Percentiles rank a stretch among this genome's conserved stretches.
phyloP scores from a whole-genome alignment of 768 basidiomycete genomes.

The Tulasnella calospora region DNA sequence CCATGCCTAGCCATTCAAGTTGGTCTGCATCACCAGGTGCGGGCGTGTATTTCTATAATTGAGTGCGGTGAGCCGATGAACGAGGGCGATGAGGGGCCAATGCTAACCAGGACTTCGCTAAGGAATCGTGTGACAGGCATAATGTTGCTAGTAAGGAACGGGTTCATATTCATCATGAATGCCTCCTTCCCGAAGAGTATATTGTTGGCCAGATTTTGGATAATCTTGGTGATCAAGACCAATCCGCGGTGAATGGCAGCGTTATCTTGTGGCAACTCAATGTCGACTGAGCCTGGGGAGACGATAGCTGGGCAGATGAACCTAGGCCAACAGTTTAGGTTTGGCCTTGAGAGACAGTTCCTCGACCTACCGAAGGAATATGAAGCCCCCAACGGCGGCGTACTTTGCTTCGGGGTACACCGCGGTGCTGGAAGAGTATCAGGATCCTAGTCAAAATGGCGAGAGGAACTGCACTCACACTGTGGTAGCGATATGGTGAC shows the following conservation, averaged over 20 bases:
- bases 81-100: not conserved
- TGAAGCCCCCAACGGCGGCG: conserved; percentile 80
- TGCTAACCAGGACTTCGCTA: conserved; percentile 63
- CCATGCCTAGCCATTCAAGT: conserved; percentile 58
- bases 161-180: conserved; percentile 76
- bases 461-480: conserved; percentile 52
- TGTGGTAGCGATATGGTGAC: conserved; percentile 67
- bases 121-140: conserved; percentile 69
- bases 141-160: conserved; percentile 66
- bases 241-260: conserved; percentile 65
- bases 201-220: conserved; percentile 92
- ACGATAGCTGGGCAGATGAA: conserved; percentile 92
- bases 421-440: conserved; percentile 42
- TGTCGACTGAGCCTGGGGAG: conserved; percentile 75
- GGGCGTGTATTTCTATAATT: conserved; percentile 36
- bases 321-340: conserved; percentile 39
- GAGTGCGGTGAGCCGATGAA: not conserved
- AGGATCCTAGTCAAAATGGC: conserved; percentile 27
- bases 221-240: conserved; percentile 82
- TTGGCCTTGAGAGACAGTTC: not conserved
- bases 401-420: conserved; percentile 78
- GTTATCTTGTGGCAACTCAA: conserved; percentile 63
- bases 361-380: conserved; percentile 70
- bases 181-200: conserved; percentile 88
- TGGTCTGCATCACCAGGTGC: conserved; percentile 32